Evolutionary conservation across 441 rosid genomes (phyloP), one percentile per base, ranked within the genome.

Genomic region (Biscutella auriculata): DNA sequence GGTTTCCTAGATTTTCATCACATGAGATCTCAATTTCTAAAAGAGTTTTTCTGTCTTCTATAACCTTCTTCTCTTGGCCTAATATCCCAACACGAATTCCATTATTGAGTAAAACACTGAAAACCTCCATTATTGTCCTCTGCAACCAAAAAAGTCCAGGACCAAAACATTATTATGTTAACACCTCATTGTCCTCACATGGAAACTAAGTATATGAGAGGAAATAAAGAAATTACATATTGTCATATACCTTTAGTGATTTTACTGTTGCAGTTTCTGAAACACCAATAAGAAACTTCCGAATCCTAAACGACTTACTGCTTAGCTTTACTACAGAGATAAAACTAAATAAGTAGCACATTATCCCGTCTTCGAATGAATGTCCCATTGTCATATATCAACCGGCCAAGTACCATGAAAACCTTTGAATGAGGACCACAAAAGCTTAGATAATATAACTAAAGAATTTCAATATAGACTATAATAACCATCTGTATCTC

Each of bases 111-210:
- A 79, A 73, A 62, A 83, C 79, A 69, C 66, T 77, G 61, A 79
- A 79, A 19, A 83, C 78, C 55, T 84, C 85, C 82, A 81, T 72
- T 48, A 84, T 80, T 0, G 77, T 79, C 64, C 83, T 79, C 91
- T 84, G 68, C 32, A 60, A 66, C 44, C 71, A 27, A 57, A 54
- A 46, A 39, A 17, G 56, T 60, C 57, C 39, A 61, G 13, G 40
- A 28, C 40, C 27, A 47, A 33, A 41, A 33, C 30, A 15, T 26
- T 16, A 25, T 41, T 29, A 25, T 23, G 21, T 46, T 37, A 60
- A 29, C n/a, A 60, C 54, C 50, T 29, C 8, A 37, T 44, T 36
- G 60, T 29, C 23, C 41, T 26, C 57, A 39, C 47, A 32, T 6
- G 57, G 14, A 44, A 54, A 35, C 23, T 17, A 34, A 46, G 1